A percentile compares a stretch with the other conserved stretches of the same genome.
phyloP scores from a whole-genome alignment of 78 protist species.

The Dictyostelium citrinum region DNA sequence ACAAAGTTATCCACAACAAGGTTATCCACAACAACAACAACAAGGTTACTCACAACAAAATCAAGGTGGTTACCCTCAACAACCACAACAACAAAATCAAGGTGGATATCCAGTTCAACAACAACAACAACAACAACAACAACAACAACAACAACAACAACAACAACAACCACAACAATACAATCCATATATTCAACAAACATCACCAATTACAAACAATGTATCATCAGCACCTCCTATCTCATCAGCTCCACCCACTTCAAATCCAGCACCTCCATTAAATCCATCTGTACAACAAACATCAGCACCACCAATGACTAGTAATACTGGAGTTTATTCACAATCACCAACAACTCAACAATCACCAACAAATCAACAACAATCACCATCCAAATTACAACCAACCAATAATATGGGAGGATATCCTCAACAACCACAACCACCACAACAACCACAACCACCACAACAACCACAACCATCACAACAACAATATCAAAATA shows the following conservation, averaged over 20 bases:
- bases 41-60: background rate
- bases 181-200: background rate
- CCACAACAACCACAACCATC: slow-evolving; percentile 3
- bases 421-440: background rate
- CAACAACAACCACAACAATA: background rate
- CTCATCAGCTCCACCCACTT: background rate
- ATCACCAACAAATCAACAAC: slow-evolving; percentile 17
- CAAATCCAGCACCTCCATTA: background rate
- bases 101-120: background rate
- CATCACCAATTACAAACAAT: background rate
- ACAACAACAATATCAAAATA: background rate
- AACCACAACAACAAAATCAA: background rate
- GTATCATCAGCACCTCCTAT: background rate
- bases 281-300: background rate
- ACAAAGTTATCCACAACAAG: slow-evolving; percentile 1
- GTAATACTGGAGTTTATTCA: background rate
- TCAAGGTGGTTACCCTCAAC: background rate
- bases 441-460: background rate
- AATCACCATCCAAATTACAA: background rate
- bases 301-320: background rate
- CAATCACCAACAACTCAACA: background rate
- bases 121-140: background rate
- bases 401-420: background rate
- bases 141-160: background rate
- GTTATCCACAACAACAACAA: slow-evolving; percentile 3